Percentiles rank a stretch among this genome's conserved stretches.
phyloP scores from a whole-genome alignment of 2,329 filamentous ascomycete genomes.

The Fusarium proliferatum region DNA sequence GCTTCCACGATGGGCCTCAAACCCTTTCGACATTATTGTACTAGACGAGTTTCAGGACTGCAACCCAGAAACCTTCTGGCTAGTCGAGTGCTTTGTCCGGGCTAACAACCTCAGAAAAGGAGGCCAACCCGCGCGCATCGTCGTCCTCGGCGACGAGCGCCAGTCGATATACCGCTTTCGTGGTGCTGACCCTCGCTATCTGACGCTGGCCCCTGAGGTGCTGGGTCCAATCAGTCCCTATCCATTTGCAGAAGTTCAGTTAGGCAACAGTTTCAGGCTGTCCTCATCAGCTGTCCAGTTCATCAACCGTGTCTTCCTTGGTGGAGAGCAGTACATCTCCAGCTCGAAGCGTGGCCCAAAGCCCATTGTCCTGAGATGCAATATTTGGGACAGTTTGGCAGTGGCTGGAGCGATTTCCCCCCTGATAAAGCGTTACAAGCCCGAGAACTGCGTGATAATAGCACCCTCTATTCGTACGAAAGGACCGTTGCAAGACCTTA shows the following conservation, averaged over 20 bases:
- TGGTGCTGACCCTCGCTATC: conserved; percentile 45
- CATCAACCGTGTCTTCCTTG: conserved; percentile 44
- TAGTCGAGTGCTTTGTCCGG: conserved; percentile 40
- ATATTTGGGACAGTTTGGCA: background rate
- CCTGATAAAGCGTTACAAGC: conserved; percentile 39
- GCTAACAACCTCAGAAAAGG: conserved; percentile 32
- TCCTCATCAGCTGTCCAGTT: conserved; percentile 40
- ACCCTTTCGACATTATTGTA: conserved; percentile 47
- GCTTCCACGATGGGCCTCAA: conserved; percentile 36
- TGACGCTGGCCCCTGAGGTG: conserved; percentile 40
- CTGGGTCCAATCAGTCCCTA: conserved; percentile 37
- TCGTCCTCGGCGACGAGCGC: conserved; percentile 48
- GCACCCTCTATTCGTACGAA: conserved; percentile 5
- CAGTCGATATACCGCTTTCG: conserved; percentile 47
- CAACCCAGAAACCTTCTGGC: conserved; percentile 43
- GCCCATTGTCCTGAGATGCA: conserved; percentile 42
- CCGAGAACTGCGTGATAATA: conserved; percentile 26
- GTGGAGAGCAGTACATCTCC: conserved; percentile 43
- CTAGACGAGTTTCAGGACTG: conserved; percentile 50
- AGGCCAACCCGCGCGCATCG: conserved; percentile 34
- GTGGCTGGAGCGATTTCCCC: conserved; percentile 33
- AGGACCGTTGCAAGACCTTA: background rate
- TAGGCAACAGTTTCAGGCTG: conserved; percentile 46
- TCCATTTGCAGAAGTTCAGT: conserved; percentile 24
- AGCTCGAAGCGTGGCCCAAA: conserved; percentile 46